These are phyloP conservation scores for Boletus subparvulus DNA, from an alignment of 768 basidiomycete genomes.

Conservation along the genomic window DNA sequence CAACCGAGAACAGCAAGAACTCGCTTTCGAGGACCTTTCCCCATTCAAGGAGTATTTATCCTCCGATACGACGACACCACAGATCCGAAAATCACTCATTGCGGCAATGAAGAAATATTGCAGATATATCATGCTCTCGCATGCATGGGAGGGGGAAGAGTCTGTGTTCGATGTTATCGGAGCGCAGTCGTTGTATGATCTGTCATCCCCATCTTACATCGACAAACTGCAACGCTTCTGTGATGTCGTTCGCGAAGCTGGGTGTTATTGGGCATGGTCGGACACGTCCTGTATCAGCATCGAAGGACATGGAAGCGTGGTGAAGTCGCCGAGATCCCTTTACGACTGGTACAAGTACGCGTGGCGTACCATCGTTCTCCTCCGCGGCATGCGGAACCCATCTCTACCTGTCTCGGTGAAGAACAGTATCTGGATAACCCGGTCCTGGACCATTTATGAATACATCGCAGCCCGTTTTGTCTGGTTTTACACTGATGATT, in stretches of 20 bases:
- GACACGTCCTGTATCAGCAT: background rate
- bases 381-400: background rate
- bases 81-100: too few relatives aligned
- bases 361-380: constrained; percentile 1
- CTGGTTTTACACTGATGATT: too few relatives aligned
- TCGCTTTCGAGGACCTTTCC: too few relatives aligned
- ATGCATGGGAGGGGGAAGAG: too few relatives aligned
- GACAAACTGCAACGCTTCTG: background rate
- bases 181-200: background rate
- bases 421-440: background rate
- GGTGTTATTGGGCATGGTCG: constrained; percentile 1
- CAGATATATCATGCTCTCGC: too few relatives aligned
- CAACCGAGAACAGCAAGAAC: too few relatives aligned
- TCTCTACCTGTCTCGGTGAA: background rate
- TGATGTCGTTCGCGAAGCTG: background rate
- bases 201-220: background rate
- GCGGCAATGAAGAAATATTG: too few relatives aligned
- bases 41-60: too few relatives aligned
- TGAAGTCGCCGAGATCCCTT: background rate
- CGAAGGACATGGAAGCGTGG: too few relatives aligned
- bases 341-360: background rate
- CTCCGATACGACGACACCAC: too few relatives aligned
- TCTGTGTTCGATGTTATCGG: background rate
- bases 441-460: background rate
- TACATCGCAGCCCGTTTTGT: background rate